Evolutionary conservation across 1,139 yeast species (phyloP).

Genomic region (Hemisphaericaspora xylanilytica): DNA sequence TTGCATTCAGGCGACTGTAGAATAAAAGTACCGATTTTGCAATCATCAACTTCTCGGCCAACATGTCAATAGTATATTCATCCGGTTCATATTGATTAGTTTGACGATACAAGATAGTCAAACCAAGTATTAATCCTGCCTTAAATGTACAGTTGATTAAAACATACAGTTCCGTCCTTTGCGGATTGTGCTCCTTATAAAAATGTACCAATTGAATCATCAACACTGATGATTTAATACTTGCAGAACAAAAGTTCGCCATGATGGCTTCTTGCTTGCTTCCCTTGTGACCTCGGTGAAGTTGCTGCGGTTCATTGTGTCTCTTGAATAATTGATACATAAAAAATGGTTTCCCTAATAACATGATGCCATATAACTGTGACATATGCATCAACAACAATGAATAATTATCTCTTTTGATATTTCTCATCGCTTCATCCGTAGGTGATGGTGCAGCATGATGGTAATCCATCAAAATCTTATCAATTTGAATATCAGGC

Average conservation of each 20-base stretch:
- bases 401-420: constrained; percentile 16
- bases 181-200: constrained; percentile 10
- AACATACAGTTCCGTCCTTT: constrained; percentile 14
- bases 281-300: neutral
- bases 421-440: constrained; percentile 10
- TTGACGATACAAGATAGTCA: constrained; percentile 10
- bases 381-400: constrained; percentile 33
- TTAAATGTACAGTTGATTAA: constrained; percentile 12
- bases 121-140: constrained; percentile 11
- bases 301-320: neutral
- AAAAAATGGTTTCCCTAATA: constrained; percentile 43
- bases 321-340: constrained; percentile 18
- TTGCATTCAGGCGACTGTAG: constrained; percentile 9
- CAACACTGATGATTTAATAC: constrained; percentile 13
- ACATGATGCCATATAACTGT: constrained; percentile 36
- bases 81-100: constrained; percentile 7
- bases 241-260: constrained; percentile 12
- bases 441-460: constrained; percentile 4
- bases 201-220: constrained; percentile 13
- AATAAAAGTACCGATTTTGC: constrained; percentile 9
- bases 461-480: constrained; percentile 15
- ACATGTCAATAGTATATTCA: constrained; percentile 7
- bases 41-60: constrained; percentile 9
- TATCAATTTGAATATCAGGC: constrained; percentile 19
- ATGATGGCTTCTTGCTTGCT: constrained; percentile 9